Evolutionary conservation across 2,329 filamentous ascomycete genomes (phyloP).

Genomic region (Pseudogymnoascus sp.): DNA sequence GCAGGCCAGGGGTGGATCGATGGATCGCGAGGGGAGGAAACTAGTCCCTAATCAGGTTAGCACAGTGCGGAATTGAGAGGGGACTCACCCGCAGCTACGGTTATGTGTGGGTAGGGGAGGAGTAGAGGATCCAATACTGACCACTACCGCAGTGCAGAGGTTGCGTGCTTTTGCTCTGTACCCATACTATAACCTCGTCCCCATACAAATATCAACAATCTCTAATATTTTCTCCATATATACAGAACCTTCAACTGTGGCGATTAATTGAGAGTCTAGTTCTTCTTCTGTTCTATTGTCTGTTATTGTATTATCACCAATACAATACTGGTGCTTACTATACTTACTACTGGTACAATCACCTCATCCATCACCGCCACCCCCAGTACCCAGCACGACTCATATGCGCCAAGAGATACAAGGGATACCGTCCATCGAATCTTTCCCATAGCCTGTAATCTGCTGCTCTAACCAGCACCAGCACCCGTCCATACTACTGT

Average conservation of each 20-base stretch:
- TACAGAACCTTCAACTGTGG: background rate
- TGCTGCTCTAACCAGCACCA: background rate
- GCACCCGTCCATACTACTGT: background rate
- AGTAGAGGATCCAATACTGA: background rate
- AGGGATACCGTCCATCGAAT: background rate
- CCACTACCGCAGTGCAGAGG: background rate
- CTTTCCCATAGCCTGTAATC: background rate
- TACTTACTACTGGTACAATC: background rate
- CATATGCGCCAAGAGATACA: background rate
- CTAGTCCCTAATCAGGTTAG: too few relatives aligned
- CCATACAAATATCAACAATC: background rate
- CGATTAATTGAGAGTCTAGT: background rate
- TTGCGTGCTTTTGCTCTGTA: background rate
- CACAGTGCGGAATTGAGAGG: background rate
- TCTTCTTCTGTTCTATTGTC: background rate
- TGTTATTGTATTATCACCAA: background rate
- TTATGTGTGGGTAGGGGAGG: background rate
- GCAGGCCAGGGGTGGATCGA: background rate
- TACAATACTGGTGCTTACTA: background rate
- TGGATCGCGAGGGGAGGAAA: background rate
- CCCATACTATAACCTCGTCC: background rate
- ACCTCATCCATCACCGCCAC: constrained; percentile 15
- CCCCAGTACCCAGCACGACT: background rate
- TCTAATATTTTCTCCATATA: background rate
- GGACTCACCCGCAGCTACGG: background rate